These are phyloP conservation scores for Corniculantispora saksenae DNA, from an alignment of 2,329 filamentous ascomycete species.

Conservation along the genomic window DNA sequence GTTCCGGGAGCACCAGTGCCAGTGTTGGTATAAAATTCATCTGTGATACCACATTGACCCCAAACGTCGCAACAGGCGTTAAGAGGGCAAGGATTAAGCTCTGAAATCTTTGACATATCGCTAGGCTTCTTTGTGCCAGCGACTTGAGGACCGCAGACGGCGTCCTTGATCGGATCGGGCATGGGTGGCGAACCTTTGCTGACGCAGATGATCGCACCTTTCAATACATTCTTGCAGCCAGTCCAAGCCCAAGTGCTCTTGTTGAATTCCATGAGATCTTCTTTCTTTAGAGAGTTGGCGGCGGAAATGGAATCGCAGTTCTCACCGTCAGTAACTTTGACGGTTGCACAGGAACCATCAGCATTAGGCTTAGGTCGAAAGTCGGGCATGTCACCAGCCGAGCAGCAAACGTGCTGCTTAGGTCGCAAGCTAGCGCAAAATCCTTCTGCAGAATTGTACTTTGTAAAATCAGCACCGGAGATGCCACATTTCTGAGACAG, in stretches of 20 bases:
- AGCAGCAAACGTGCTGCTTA: conserved; percentile 35
- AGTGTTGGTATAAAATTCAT: conserved; percentile 37
- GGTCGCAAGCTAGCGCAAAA: conserved; percentile 29
- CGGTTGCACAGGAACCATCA: conserved; percentile 38
- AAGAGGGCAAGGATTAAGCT: conserved; percentile 32
- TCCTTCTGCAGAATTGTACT: conserved; percentile 37
- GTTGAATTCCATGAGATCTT: conserved; percentile 28
- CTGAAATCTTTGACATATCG: conserved; percentile 19
- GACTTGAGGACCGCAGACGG: conserved; percentile 27
- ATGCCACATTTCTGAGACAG: conserved; percentile 43
- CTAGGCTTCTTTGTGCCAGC: conserved; percentile 25
- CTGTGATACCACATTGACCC: conserved; percentile 42
- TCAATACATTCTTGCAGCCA: conserved; percentile 22
- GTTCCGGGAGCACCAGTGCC: conserved; percentile 16
- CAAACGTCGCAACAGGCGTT: conserved; percentile 36
- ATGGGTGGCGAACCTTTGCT: conserved; percentile 26
- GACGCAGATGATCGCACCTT: conserved; percentile 24
- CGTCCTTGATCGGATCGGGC: conserved; percentile 22
- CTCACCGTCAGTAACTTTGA: conserved; percentile 35
- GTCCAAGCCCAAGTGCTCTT: conserved; percentile 30
- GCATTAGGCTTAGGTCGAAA: conserved; percentile 33
- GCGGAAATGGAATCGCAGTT: conserved; percentile 34
- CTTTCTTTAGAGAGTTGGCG: conserved; percentile 20
- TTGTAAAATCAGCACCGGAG: conserved; percentile 36
- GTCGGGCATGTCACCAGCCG: conserved; percentile 35